Conservation (phyloP, 2,329 filamentous ascomycete genomes). For the Apiospora pterosperma region DNA sequence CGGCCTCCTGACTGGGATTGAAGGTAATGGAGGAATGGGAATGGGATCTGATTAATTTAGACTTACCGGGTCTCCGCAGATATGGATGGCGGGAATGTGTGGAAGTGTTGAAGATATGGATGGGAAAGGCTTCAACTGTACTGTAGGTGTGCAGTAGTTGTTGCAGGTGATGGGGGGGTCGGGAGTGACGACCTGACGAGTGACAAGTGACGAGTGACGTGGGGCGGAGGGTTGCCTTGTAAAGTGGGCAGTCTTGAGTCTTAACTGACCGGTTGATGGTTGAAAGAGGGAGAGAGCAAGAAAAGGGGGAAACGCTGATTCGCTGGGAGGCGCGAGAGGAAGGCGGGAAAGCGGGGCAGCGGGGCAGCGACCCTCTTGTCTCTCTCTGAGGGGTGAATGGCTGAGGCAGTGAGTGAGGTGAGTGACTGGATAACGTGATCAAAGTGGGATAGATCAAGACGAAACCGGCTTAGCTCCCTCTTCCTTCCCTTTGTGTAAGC, state of each 20-base stretch:
- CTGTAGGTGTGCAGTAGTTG: background rate
- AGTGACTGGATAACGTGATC: background rate
- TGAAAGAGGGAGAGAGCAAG: background rate
- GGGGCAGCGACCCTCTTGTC: background rate
- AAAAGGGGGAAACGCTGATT: background rate
- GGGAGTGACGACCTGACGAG: background rate
- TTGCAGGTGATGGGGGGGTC: background rate
- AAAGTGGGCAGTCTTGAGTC: background rate
- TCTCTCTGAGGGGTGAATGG: background rate
- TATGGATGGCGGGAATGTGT: background rate
- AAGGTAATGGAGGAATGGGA: background rate
- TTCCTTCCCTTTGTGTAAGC: background rate
- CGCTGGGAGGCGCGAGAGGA: background rate
- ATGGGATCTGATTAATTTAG: background rate
- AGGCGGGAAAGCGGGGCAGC: background rate
- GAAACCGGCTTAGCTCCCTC: background rate
- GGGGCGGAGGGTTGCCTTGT: background rate
- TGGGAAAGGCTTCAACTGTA: background rate
- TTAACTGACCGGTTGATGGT: background rate
- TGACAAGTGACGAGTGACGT: background rate
- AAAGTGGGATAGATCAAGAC: background rate
- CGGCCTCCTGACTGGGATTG: background rate
- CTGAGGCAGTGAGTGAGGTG: background rate
- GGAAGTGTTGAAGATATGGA: background rate
- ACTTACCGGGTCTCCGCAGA: background rate